A percentile compares a stretch with the other conserved stretches of the same genome.
Evolutionary conservation across 2,329 filamentous ascomycete species (phyloP).

Genomic region (Davidsoniella virescens): DNA sequence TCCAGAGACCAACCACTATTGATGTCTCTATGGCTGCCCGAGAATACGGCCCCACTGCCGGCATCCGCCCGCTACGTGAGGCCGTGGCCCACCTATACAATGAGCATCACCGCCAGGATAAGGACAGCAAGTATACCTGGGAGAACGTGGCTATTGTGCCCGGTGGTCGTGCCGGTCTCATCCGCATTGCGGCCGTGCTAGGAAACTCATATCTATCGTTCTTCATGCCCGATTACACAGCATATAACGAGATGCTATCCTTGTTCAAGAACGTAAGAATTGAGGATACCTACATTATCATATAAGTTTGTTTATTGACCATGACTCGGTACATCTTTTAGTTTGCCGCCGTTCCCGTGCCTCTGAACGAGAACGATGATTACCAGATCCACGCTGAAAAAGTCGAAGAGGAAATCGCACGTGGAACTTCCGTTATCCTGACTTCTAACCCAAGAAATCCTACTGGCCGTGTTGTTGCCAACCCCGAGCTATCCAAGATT

Average conservation of each 20-base stretch:
- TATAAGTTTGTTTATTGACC: no score
- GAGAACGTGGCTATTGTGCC: constrained; percentile 96
- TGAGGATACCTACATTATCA: not conserved
- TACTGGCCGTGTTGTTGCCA: constrained; percentile 72
- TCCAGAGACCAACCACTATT: constrained; percentile 62
- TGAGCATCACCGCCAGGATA: constrained; percentile 73
- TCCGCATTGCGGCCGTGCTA: constrained; percentile 83
- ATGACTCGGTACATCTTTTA: constrained; percentile 19
- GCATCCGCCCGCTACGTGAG: constrained; percentile 77
- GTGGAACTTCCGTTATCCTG: constrained; percentile 73
- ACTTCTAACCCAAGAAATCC: constrained; percentile 94
- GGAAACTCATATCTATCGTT: constrained; percentile 87
- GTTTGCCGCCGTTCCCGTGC: constrained; percentile 78
- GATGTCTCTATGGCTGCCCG: constrained; percentile 62
- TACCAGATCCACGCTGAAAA: constrained; percentile 91
- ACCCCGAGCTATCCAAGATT: constrained; percentile 74
- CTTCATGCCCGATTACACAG: constrained; percentile 90
- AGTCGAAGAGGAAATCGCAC: constrained; percentile 78
- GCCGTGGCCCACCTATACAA: constrained; percentile 91
- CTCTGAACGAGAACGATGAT: constrained; percentile 66
- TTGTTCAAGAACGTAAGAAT: constrained; percentile 70
- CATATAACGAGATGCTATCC: constrained; percentile 94
- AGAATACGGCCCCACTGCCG: constrained; percentile 87
- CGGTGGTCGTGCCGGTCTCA: constrained; percentile 79
- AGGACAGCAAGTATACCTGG: constrained; percentile 82